Conservation (phyloP, 345 rosid genomes). For the Nephelium lappaceum region DNA sequence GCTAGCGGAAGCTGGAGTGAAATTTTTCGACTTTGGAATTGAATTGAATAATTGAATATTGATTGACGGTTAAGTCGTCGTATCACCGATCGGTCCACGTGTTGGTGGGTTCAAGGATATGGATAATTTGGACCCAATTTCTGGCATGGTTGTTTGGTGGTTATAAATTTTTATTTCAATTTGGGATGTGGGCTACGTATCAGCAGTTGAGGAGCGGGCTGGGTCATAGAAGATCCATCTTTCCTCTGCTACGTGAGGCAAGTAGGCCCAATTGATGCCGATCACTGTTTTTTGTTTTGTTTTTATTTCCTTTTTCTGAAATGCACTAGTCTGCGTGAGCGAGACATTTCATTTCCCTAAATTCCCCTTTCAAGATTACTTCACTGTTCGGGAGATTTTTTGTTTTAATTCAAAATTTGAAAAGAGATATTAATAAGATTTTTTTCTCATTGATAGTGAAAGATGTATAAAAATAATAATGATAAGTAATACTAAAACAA, state of each 20-base stretch:
- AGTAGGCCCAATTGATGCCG: neutral
- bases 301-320: neutral
- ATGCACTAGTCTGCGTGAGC: neutral
- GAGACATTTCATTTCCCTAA: neutral
- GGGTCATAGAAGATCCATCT: neutral
- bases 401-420: too few species aligned
- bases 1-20: neutral
- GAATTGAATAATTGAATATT: too few species aligned
- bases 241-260: neutral
- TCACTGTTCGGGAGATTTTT: too few species aligned
- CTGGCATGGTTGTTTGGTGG: too few species aligned
- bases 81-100: neutral
- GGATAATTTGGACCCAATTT: neutral
- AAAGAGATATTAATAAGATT: too few species aligned
- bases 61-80: neutral
- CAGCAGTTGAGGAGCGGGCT: neutral
- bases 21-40: neutral
- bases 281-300: neutral
- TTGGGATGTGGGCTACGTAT: neutral
- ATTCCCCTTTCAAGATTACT: neutral
- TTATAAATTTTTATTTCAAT: neutral
- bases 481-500: too few species aligned
- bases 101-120: neutral
- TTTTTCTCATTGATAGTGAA: too few species aligned
- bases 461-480: too few species aligned